phyloP scores from a whole-genome alignment of 108 stramenopile genomes.

The Thalassiosira profunda region DNA sequence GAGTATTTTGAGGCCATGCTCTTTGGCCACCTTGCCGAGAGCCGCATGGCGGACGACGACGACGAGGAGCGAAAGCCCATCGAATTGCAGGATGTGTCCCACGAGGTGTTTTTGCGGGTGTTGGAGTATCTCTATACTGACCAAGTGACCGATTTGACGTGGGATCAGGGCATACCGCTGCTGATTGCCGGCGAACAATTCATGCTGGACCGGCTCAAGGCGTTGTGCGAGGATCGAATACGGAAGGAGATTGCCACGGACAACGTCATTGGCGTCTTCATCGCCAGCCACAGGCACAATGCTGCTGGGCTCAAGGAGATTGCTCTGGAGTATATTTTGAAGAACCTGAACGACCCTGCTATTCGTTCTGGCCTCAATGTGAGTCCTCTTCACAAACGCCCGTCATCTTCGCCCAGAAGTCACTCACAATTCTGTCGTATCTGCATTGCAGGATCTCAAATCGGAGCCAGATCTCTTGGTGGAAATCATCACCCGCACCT shows the following conservation, averaged over 20 bases:
- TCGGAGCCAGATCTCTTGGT: slow-evolving; percentile 93
- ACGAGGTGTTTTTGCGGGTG: slow-evolving; percentile 88
- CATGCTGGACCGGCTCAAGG: slow-evolving; percentile 92
- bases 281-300: slow-evolving; percentile 83
- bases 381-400: too few relatives aligned
- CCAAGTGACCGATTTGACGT: slow-evolving; percentile 65
- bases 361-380: slow-evolving; percentile 63
- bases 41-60: slow-evolving; percentile 22
- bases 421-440: too few relatives aligned
- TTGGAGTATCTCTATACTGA: slow-evolving; percentile 97
- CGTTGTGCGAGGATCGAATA: slow-evolving; percentile 90
- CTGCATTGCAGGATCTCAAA: slow-evolving; percentile 81
- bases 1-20: slow-evolving; percentile 95
- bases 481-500: slow-evolving; percentile 89
- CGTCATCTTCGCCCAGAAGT: too few relatives aligned
- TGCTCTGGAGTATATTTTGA: slow-evolving; percentile 87
- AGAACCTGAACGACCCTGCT: slow-evolving; percentile 66
- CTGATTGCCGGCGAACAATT: slow-evolving; percentile 94
- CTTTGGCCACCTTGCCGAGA: slow-evolving; percentile 90
- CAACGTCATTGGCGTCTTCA: slow-evolving; percentile 85
- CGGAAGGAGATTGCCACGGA: slow-evolving; percentile 78
- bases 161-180: slow-evolving; percentile 83
- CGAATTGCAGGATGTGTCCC: slow-evolving; percentile 78
- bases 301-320: slow-evolving; percentile 88
- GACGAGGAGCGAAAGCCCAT: slow-evolving; percentile 49